Evolutionary conservation across 768 basidiomycete genomes (phyloP).

Genomic region (Mycena alexandri): DNA sequence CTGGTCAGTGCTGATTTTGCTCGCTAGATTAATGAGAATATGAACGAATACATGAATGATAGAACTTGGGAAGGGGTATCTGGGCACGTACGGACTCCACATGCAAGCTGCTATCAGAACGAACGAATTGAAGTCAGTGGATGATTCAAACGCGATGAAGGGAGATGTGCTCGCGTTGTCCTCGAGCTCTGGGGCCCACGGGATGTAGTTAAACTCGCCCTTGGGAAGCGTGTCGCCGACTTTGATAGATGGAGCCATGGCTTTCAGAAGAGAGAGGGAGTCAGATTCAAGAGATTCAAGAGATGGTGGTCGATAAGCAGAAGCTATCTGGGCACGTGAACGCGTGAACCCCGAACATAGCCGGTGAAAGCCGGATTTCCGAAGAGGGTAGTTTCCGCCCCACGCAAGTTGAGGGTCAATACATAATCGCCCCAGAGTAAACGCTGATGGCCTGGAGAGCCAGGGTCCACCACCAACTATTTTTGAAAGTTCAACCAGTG

Average conservation of each 20-base stretch:
- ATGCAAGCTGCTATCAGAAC: constrained; percentile 58
- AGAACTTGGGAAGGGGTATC: neutral
- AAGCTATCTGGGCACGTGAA: too few species aligned
- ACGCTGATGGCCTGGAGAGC: too few species aligned
- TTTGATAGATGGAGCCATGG: constrained; percentile 55
- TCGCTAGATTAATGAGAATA: constrained; percentile 52
- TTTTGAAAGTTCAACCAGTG: too few species aligned
- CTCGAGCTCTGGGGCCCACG: constrained; percentile 73
- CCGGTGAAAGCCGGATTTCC: too few species aligned
- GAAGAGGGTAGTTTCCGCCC: too few species aligned
- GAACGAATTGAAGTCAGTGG: constrained; percentile 31
- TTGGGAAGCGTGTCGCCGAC: constrained; percentile 66
- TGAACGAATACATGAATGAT: constrained; percentile 8
- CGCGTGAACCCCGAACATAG: too few species aligned
- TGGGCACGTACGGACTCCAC: constrained; percentile 71
- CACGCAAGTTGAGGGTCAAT: too few species aligned
- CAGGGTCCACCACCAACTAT: too few species aligned
- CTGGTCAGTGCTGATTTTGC: constrained; percentile 65
- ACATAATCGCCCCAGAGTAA: too few species aligned
- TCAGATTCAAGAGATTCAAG: too few species aligned
- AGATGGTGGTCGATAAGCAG: too few species aligned
- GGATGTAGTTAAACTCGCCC: constrained; percentile 64
- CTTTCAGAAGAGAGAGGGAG: constrained; percentile 12
- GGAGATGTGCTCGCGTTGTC: constrained; percentile 58
- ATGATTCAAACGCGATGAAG: constrained; percentile 1